A percentile compares a stretch with the other conserved stretches of the same genome.
Evolutionary conservation across 2,329 filamentous ascomycete genomes (phyloP).

Genomic region (Waltergamsia citrina): DNA sequence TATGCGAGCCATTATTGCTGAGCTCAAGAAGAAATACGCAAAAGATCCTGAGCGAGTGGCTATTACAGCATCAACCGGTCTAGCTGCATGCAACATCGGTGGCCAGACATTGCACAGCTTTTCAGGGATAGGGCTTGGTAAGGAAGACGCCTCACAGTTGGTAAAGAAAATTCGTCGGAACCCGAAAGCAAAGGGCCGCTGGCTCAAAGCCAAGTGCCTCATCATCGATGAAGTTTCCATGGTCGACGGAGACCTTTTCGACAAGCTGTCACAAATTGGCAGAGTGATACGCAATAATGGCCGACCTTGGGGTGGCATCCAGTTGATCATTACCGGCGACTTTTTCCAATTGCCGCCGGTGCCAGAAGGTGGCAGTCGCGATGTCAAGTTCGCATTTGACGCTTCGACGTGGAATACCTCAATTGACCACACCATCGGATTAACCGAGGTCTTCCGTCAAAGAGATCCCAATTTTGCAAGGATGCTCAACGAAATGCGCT

Average conservation of each 20-base stretch:
- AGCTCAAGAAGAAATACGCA: constrained; percentile 66
- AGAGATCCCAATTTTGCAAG: constrained; percentile 79
- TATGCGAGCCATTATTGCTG: constrained; percentile 81
- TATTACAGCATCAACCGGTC: constrained; percentile 88
- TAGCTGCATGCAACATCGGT: constrained; percentile 94
- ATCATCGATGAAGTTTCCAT: constrained; percentile 96
- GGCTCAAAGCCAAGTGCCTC: constrained; percentile 80
- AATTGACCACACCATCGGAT: constrained; percentile 89
- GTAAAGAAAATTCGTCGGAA: constrained; percentile 89
- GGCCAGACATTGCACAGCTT: constrained; percentile 96
- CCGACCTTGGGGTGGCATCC: constrained; percentile 89
- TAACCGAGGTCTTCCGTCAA: constrained; percentile 95
- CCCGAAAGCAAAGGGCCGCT: constrained; percentile 76
- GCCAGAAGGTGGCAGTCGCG: constrained; percentile 50
- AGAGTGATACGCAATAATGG: constrained; percentile 82
- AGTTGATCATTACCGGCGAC: constrained; percentile 90
- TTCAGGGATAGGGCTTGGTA: constrained; percentile 79
- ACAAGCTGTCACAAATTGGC: constrained; percentile 87
- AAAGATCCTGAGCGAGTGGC: constrained; percentile 77
- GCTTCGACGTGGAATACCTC: constrained; percentile 85
- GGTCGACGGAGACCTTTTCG: constrained; percentile 95
- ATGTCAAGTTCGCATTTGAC: constrained; percentile 86
- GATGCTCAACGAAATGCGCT: constrained; percentile 97
- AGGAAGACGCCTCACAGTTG: constrained; percentile 70
- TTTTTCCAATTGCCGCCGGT: constrained; percentile 97